Conservation (phyloP, 2,329 filamentous ascomycete genomes). For the Beauveria sp. region DNA sequence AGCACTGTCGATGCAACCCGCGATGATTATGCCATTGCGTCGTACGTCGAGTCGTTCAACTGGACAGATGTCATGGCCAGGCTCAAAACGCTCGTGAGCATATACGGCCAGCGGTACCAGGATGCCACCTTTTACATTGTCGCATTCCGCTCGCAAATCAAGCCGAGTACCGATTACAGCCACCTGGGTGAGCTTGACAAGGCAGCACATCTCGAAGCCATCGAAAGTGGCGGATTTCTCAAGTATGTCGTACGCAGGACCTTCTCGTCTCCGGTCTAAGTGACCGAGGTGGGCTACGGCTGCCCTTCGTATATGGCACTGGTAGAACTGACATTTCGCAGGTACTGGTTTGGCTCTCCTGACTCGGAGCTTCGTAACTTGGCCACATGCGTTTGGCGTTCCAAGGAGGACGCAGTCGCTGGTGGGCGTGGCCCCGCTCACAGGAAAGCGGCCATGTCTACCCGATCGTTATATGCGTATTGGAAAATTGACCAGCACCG, state of each 20-base stretch:
- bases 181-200: conserved; percentile 68
- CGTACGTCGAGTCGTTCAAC: conserved; percentile 71
- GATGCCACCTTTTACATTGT: conserved; percentile 72
- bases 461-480: conserved; percentile 54
- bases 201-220: conserved; percentile 72
- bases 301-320: not conserved
- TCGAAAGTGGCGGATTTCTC: conserved; percentile 69
- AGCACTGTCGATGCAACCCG: conserved; percentile 54
- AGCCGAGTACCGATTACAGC: conserved; percentile 56
- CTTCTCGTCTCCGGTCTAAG: not conserved
- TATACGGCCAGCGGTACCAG: conserved; percentile 45
- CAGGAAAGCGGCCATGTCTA: conserved; percentile 57
- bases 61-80: conserved; percentile 56
- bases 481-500: conserved; percentile 65
- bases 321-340: conserved; percentile 20
- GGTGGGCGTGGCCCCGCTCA: conserved; percentile 55
- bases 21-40: conserved; percentile 66
- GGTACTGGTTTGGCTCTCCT: conserved; percentile 81
- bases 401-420: conserved; percentile 48
- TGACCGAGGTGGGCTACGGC: not conserved
- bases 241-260: conserved; percentile 46
- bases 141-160: conserved; percentile 69
- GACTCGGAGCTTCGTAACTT: conserved; percentile 66
- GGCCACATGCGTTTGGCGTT: conserved; percentile 68
- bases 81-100: conserved; percentile 43